Evolutionary conservation across 2,329 filamentous ascomycete genomes (phyloP).

Genomic region (Calonectria leucothoes): DNA sequence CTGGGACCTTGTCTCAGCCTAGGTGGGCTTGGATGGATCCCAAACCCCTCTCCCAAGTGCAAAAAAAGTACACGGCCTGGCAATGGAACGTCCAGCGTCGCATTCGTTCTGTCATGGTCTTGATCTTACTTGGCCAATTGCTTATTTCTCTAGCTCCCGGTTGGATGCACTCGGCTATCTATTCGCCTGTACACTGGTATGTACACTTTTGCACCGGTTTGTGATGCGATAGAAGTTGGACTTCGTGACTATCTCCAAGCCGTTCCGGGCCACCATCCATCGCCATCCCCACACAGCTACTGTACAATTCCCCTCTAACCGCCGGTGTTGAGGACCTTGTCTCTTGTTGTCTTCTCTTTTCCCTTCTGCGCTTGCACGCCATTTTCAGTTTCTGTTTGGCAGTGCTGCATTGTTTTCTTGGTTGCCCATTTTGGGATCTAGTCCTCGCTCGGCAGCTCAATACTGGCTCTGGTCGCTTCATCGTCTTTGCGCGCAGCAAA

Average conservation of each 20-base stretch:
- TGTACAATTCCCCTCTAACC: constrained; percentile 6
- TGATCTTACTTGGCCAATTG: not conserved
- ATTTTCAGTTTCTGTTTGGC: not conserved
- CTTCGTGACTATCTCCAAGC: constrained; percentile 9
- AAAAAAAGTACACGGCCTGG: not conserved
- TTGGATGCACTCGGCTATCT: not conserved
- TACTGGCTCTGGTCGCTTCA: not conserved
- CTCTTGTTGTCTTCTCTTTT: constrained; percentile 3
- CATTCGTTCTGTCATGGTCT: constrained; percentile 16
- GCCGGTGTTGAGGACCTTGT: not conserved
- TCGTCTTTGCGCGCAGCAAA: constrained; percentile 1
- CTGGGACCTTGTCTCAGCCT: constrained; percentile 16
- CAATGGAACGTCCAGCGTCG: constrained; percentile 13
- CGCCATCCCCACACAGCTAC: constrained; percentile 14
- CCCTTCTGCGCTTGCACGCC: not conserved
- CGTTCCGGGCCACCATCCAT: constrained; percentile 12
- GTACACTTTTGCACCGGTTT: not conserved
- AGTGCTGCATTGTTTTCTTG: not conserved
- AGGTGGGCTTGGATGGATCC: not conserved
- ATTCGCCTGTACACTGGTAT: not conserved
- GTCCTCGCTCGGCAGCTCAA: not conserved
- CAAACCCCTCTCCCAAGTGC: not conserved
- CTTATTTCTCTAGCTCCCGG: constrained; percentile 15
- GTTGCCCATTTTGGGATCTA: not conserved
- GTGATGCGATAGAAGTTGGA: constrained; percentile 1